Base-by-base conservation (phyloP, 2,329 filamentous ascomycete genomes). In the Chaetomium globosum region DNA sequence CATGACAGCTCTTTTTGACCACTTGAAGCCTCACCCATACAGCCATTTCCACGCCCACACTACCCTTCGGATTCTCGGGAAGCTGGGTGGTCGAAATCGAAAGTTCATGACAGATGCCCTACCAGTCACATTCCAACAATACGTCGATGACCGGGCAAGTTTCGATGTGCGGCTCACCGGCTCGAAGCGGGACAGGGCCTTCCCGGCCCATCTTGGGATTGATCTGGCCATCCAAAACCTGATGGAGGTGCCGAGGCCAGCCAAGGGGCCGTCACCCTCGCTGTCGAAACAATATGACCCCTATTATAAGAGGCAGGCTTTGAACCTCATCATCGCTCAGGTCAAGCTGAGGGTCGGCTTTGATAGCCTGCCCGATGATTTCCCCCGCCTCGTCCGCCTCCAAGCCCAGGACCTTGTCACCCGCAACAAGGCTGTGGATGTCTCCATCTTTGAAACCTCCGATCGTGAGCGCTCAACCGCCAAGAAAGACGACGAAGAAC, bases 21-120 rank as follows among this genome's bases (percentile, higher is more conserved):
- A 99, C 76, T 83, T 99, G 51, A 91, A 90, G 72, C 96, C 95
- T 8, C 89, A 93, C 68, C 95, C 95, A 0, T 97, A 99, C 77
- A 97, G 91, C 72, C 96, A 99, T 76, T 97, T 97, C 77, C 94
- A 98, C 74, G 92, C 96, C 0, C 95, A 99, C 75, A 98, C 95
- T 0, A 98, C 95, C 0, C 96, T 99, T 89, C 85, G 95, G 54
- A 99, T 99, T 64, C 83, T 99, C 1, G 95, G 95, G 16, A 99
- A 99, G 77, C 85, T 99, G 13, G 95, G 96, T 54, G 95, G 95
- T 8, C 88, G 95, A 30, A 99, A 99, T 73, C 84, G 96, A 43
- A 97, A 96, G 74, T 99, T 97, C 76, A 89, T 98, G 80, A 97
- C 91, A 6, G 91, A 93, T 56, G 91, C 94, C 2, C 89, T 94